A percentile compares a stretch with the other conserved stretches of the same genome.
These are phyloP conservation scores for Pharus latifolius DNA, from an alignment of 176 grass and related monocot species.

Conservation along the genomic window DNA sequence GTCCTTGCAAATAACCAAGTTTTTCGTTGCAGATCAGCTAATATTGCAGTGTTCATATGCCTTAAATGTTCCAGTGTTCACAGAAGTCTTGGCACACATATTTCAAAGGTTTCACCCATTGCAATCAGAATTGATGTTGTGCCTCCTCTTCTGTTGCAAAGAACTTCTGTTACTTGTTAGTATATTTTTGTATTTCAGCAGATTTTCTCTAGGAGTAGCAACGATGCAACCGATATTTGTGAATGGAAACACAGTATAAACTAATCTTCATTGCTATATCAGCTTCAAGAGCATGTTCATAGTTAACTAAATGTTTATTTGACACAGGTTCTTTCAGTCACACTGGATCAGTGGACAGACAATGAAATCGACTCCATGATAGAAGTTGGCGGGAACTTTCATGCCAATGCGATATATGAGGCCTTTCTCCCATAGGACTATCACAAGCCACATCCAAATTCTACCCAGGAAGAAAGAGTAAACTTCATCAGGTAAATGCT, in stretches of 20 bases:
- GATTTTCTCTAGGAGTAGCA: too few relatives aligned
- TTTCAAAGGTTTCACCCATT: conserved; percentile 29
- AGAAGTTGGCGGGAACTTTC: conserved; percentile 80
- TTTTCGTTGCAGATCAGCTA: conserved; percentile 25
- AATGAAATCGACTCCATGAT: conserved; percentile 61
- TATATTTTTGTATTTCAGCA: too few relatives aligned
- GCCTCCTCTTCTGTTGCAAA: too few relatives aligned
- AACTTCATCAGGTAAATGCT: conserved; percentile 60
- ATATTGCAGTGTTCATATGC: conserved; percentile 36
- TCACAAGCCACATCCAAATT: conserved; percentile 48
- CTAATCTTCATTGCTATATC: neutral
- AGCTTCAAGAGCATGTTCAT: neutral
- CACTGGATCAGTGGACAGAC: conserved; percentile 71
- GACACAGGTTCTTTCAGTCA: conserved; percentile 36
- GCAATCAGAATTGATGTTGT: neutral
- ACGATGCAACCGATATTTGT: too few relatives aligned
- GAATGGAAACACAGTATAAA: too few relatives aligned
- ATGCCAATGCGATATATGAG: conserved; percentile 74
- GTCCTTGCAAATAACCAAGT: neutral
- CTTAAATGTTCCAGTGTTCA: conserved; percentile 38
- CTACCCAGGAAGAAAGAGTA: conserved; percentile 38
- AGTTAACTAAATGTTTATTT: neutral
- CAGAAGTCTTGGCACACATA: conserved; percentile 44
- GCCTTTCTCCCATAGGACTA: conserved; percentile 65
- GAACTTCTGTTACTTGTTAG: too few relatives aligned